A percentile compares a stretch with the other conserved stretches of the same genome.
These are phyloP conservation scores for Arctostaphylos glauca DNA, from an alignment of 148 eudicot species.

Conservation along the genomic window DNA sequence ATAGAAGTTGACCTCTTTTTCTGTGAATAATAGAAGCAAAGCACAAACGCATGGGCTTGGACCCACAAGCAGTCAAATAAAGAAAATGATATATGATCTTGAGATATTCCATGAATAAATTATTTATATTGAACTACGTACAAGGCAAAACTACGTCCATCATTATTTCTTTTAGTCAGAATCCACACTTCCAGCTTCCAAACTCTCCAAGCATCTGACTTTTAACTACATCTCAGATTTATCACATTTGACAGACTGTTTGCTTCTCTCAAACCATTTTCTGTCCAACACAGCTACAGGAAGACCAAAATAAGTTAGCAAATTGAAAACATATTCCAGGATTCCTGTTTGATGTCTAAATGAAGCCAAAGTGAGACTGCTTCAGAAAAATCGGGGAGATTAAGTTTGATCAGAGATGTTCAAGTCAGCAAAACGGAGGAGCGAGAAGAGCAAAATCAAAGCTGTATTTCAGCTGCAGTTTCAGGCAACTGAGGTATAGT, in stretches of 20 bases:
- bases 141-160: background rate
- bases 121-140: background rate
- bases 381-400: background rate
- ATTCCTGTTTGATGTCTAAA: background rate
- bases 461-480: conserved; percentile 78
- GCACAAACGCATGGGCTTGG: background rate
- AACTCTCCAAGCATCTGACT: background rate
- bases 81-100: background rate
- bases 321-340: background rate
- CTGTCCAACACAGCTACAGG: no score
- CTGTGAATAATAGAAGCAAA: background rate
- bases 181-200: background rate
- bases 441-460: conserved; percentile 70
- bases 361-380: background rate
- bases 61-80: background rate
- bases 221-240: background rate
- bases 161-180: background rate
- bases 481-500: conserved; percentile 79
- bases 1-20: background rate
- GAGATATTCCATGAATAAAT: background rate
- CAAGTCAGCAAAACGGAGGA: conserved; percentile 63
- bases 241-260: conserved; percentile 19
- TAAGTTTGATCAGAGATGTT: conserved; percentile 53
- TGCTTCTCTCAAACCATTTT: background rate
- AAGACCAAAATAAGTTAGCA: background rate